Evolutionary conservation across 768 basidiomycete species (phyloP), one percentile per base, ranked within the genome.

Genomic region (Pisolithus albus): DNA sequence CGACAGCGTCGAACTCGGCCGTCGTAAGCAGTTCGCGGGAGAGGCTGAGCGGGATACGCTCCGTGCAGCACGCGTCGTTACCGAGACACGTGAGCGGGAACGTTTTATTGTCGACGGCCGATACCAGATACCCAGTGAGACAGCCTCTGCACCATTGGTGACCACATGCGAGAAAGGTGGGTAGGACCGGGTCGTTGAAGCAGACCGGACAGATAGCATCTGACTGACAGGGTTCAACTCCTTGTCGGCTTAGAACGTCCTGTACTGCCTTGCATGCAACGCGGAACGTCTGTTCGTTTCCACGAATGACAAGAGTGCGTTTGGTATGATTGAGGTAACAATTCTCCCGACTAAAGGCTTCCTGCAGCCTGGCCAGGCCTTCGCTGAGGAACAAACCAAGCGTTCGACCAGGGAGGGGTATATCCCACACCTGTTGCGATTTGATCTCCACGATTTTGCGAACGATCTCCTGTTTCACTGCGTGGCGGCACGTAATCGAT

Each of bases 51-150:
- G 87, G 74, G 15, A 92, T 78, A n/a, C 57, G 72, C 41, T 76
- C 66, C 0, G 70, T 61, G 55, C 88, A 92, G 45, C 70, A 73
- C 1, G 76, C 84, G 5, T 80, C 76, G 55, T 79, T 68, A 5
- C 84, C 89, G 1, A 91, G 73, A 57, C 89, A 92, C 16, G 64
- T 76, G n/a, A 91, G 61, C 0, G 89, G 88, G 70, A 90, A 90
- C 11, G 65, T 67, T 45, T 75, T 77, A 57, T 73, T 79, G 30
- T 81, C 78, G 19, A 77, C 67, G 16, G 85, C 72, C 1, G 85
- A 76, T 3, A 65, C 62, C 18, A 91, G 70, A 61, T 87, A 90
- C 28, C 72, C 65, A 7, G 64, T 58, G 19, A 91, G 61, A 61
- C 88, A 92, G 3, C 71, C 53, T 36, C 76, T 75, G 61, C 88